Conservation (phyloP, 768 basidiomycete species). For the Leccinum obscurum region DNA sequence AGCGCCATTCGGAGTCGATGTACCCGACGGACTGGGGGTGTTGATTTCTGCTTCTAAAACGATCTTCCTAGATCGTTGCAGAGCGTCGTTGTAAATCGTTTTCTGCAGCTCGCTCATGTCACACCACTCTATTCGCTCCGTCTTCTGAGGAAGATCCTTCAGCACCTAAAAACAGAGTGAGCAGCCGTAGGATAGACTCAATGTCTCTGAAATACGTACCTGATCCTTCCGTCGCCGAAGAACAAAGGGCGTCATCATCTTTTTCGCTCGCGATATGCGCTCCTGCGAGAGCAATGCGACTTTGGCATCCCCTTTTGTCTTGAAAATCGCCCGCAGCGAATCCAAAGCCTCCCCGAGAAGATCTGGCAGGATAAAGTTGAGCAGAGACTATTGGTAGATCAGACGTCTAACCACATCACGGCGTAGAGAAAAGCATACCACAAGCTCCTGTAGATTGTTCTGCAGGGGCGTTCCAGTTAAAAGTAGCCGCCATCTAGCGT, state of each 20-base stretch:
- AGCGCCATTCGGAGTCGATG: constrained; percentile 28
- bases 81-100: constrained; percentile 80
- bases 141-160: constrained; percentile 89
- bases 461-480: constrained; percentile 96
- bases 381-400: constrained; percentile 65
- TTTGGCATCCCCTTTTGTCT: constrained; percentile 91
- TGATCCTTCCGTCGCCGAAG: constrained; percentile 96
- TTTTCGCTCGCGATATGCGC: constrained; percentile 92
- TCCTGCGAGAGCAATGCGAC: constrained; percentile 87
- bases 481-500: constrained; percentile 86
- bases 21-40: constrained; percentile 32
- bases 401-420: constrained; percentile 12
- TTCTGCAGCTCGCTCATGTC: constrained; percentile 84
- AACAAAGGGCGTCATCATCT: constrained; percentile 99
- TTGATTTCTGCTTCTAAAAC: constrained; percentile 49
- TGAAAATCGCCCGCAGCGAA: constrained; percentile 91
- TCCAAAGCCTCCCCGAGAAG: constrained; percentile 79
- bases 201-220: constrained; percentile 40
- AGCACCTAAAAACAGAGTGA: constrained; percentile 59
- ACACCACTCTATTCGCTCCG: constrained; percentile 94
- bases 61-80: constrained; percentile 83
- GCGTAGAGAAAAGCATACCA: constrained; percentile 50
- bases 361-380: constrained; percentile 96
- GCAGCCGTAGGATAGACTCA: background rate
- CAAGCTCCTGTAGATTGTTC: constrained; percentile 87